A percentile compares a stretch with the other conserved stretches of the same genome.
phyloP scores from a whole-genome alignment of 2,329 filamentous ascomycete genomes.

The Fusarium piperis region DNA sequence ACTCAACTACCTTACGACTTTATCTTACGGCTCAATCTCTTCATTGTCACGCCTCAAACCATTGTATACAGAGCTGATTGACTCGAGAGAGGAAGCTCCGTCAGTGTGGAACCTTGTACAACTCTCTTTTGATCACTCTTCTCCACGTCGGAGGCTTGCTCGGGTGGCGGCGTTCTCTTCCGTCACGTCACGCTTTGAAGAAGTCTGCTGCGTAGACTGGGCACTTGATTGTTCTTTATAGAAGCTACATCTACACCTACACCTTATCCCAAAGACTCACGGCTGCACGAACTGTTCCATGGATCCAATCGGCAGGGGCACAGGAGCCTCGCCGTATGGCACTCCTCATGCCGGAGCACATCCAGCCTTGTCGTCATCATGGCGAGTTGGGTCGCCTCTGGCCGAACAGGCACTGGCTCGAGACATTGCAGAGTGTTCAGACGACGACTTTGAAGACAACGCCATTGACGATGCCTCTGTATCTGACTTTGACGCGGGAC shows the following conservation, averaged over 20 bases:
- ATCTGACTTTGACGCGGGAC: slow-evolving; percentile 53
- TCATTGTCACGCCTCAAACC: slow-evolving; percentile 3
- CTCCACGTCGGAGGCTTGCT: slow-evolving; percentile 14
- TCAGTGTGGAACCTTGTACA: slow-evolving; percentile 22
- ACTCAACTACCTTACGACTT: slow-evolving; percentile 10
- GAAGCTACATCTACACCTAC: slow-evolving; percentile 9
- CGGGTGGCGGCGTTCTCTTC: slow-evolving; percentile 12
- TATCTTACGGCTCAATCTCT: slow-evolving; percentile 4
- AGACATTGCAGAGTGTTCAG: slow-evolving; percentile 72
- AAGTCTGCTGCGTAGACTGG: slow-evolving; percentile 13
- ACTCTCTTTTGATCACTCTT: slow-evolving; percentile 12
- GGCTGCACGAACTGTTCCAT: slow-evolving; percentile 6
- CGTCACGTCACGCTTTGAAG: slow-evolving; percentile 16
- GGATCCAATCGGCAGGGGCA: slow-evolving; percentile 34
- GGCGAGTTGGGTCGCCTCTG: slow-evolving; percentile 70
- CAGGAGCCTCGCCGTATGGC: slow-evolving; percentile 34
- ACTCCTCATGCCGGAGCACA: slow-evolving; percentile 34
- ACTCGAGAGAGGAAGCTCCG: slow-evolving; percentile 4
- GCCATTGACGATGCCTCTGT: slow-evolving; percentile 45
- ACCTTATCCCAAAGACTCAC: slow-evolving; percentile 5
- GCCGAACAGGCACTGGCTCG: slow-evolving; percentile 72
- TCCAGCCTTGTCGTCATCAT: slow-evolving; percentile 54
- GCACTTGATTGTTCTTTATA: slow-evolving; percentile 6
- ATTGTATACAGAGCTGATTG: neutral
- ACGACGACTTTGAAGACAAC: slow-evolving; percentile 58